Evolutionary conservation across 352 stramenopile genomes (phyloP).

Genomic region (Elongisporangium prolatum): DNA sequence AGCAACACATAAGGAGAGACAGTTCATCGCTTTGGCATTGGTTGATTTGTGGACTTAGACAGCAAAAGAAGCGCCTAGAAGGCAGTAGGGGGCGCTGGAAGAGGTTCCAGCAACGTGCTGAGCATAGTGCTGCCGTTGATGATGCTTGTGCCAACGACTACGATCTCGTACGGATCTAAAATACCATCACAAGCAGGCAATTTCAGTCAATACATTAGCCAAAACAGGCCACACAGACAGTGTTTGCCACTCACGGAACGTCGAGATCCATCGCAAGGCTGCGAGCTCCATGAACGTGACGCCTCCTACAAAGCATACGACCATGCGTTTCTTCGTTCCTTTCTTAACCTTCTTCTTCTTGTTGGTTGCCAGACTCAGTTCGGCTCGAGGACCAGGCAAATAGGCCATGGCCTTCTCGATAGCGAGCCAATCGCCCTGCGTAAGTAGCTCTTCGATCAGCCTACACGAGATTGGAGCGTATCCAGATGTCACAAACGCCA

Average conservation of each 20-base stretch:
- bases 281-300: conserved; percentile 72
- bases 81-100: conserved; percentile 4
- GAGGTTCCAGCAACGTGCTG: conserved; percentile 38
- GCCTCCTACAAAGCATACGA: conserved; percentile 67
- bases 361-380: conserved; percentile 28
- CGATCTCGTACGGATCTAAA: conserved; percentile 58
- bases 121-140: conserved; percentile 52
- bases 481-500: conserved; percentile 68
- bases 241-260: conserved; percentile 41
- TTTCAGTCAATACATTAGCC: not conserved
- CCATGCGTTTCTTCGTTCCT: conserved; percentile 29
- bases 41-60: too few species aligned
- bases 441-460: conserved; percentile 65
- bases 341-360: conserved; percentile 28
- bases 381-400: conserved; percentile 48
- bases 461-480: conserved; percentile 67
- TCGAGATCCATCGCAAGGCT: conserved; percentile 63
- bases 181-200: conserved; percentile 1
- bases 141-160: conserved; percentile 55
- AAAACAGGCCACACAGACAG: not conserved
- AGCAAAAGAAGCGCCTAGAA: not conserved
- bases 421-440: conserved; percentile 34
- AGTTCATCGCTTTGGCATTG: not conserved
- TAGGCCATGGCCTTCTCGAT: conserved; percentile 43
- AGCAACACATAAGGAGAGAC: not conserved